Evolutionary conservation across 2,329 filamentous ascomycete genomes (phyloP).

Genomic region (Microcyclospora tardicrescens): DNA sequence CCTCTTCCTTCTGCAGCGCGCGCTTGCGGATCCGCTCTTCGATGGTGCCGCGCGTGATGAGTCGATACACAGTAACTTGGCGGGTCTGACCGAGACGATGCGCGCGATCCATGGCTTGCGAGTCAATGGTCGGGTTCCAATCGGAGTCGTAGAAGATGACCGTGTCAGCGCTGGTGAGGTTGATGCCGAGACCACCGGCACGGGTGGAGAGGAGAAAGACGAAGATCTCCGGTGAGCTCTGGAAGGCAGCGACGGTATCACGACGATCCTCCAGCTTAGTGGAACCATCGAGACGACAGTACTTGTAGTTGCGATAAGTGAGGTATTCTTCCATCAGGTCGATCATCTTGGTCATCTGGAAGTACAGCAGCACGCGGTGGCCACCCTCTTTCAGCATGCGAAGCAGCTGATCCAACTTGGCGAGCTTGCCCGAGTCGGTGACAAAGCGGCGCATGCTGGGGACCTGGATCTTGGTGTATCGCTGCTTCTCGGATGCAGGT

Average conservation of each 20-base stretch:
- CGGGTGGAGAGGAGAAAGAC: slow-evolving; percentile 93
- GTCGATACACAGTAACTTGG: slow-evolving; percentile 92
- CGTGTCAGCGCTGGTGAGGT: slow-evolving; percentile 88
- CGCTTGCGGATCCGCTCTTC: slow-evolving; percentile 97
- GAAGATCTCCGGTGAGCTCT: slow-evolving; percentile 86
- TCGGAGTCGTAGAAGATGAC: slow-evolving; percentile 99
- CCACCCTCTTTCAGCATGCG: slow-evolving; percentile 82
- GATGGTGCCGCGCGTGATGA: slow-evolving; percentile 93
- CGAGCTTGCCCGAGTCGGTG: slow-evolving; percentile 92
- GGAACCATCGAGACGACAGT: slow-evolving; percentile 88
- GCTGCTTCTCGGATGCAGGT: slow-evolving; percentile 67
- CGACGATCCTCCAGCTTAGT: slow-evolving; percentile 95
- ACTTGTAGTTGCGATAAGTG: slow-evolving; percentile 98
- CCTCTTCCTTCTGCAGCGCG: slow-evolving; percentile 94
- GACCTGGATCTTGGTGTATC: slow-evolving; percentile 82
- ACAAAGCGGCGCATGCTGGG: slow-evolving; percentile 97
- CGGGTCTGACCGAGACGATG: slow-evolving; percentile 92
- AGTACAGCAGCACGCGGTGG: slow-evolving; percentile 91
- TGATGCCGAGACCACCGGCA: slow-evolving; percentile 95
- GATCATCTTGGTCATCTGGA: slow-evolving; percentile 99
- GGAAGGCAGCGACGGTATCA: slow-evolving; percentile 94
- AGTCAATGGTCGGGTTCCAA: slow-evolving; percentile 98
- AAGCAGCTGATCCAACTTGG: slow-evolving; percentile 75
- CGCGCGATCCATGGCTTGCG: slow-evolving; percentile 96
- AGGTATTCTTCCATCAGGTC: slow-evolving; percentile 98